Evolutionary conservation across 495 filamentous ascomycete species (phyloP), one percentile per base, ranked within the genome.

Genomic region (Lentithecium fluviatile): DNA sequence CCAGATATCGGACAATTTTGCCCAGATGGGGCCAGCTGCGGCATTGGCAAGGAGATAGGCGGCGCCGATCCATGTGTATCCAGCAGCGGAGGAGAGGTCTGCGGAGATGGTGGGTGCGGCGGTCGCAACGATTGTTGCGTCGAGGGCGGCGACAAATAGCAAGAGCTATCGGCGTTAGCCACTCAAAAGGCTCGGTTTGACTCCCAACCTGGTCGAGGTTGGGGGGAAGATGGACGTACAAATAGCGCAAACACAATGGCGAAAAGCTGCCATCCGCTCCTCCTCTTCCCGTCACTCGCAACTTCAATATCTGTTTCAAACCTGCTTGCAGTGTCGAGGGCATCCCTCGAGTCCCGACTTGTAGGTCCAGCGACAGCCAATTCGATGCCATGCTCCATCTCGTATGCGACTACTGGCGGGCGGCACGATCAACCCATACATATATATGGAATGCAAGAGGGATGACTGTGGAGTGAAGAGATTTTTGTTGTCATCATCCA

Each of bases 51-150:
- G 74, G 36, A 83, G 71, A 63, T 86, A 90, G 11, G 86, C 84
- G 40, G 79, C 82, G 20, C 85, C 85, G 56, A 88, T 83, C 85
- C 85, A 88, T 32, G 79, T 75, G 70, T 85, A 86, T 23, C 85
- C 84, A 2, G 80, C 71, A 7, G 79, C 79, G 15, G 83, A 82
- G 32, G 83, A 71, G n/a, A 88, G 73, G 25, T 84, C 74, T 1
- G 78, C 69, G 1, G 82, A 79, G 73, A 77, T 85, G 69, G 71
- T 79, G 55, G 69, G 82, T 20, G 85, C 78, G 0, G 83, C 80
- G 10, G 83, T 83, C 1, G 83, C 74, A 56, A 86, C 82, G 67
- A 86, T 84, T 50, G 82, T 84, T 68, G 82, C 78, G 66, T 85
- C 85, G 45, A 88, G 77, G 7, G 85, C 85, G 25, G 83, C 81